Evolutionary conservation across 768 basidiomycete genomes (phyloP).

Genomic region (Lactifluus pinguis): DNA sequence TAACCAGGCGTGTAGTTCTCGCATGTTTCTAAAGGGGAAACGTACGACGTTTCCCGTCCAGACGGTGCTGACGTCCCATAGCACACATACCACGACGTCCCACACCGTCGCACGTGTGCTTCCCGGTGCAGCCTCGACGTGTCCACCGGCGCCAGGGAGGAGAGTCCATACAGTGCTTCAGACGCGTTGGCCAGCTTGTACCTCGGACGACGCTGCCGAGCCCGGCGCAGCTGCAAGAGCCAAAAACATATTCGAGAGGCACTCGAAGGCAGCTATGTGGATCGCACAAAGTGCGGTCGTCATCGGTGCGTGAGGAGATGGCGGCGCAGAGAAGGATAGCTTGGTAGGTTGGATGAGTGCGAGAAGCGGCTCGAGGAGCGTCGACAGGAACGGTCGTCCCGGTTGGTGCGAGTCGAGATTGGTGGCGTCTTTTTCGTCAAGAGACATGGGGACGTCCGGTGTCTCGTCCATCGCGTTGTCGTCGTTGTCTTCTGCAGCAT

Average conservation of each 20-base stretch:
- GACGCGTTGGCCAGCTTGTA: slow-evolving; percentile 40
- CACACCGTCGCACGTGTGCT: slow-evolving; percentile 58
- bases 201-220: no score
- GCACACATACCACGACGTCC: slow-evolving; percentile 69
- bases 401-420: slow-evolving; percentile 7
- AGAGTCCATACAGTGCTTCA: slow-evolving; percentile 64
- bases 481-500: slow-evolving; percentile 28
- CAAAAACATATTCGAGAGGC: slow-evolving; percentile 76
- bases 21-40: neutral
- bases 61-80: slow-evolving; percentile 80
- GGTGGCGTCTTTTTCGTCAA: slow-evolving; percentile 17
- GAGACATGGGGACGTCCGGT: slow-evolving; percentile 23
- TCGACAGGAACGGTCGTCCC: slow-evolving; percentile 40
- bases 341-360: slow-evolving; percentile 62
- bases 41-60: slow-evolving; percentile 60
- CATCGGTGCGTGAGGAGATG: slow-evolving; percentile 75
- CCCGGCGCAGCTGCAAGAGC: slow-evolving; percentile 49
- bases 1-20: no score
- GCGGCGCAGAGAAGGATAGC: slow-evolving; percentile 60
- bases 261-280: slow-evolving; percentile 61
- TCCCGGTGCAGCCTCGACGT: slow-evolving; percentile 54
- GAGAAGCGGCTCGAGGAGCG: slow-evolving; percentile 36
- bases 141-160: slow-evolving; percentile 48
- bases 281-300: slow-evolving; percentile 79
- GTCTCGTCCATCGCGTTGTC: slow-evolving; percentile 28